Percentiles rank a stretch among this genome's conserved stretches.
Conservation (phyloP, 768 basidiomycete species). For the Boletus pseudo-olivaceus region DNA sequence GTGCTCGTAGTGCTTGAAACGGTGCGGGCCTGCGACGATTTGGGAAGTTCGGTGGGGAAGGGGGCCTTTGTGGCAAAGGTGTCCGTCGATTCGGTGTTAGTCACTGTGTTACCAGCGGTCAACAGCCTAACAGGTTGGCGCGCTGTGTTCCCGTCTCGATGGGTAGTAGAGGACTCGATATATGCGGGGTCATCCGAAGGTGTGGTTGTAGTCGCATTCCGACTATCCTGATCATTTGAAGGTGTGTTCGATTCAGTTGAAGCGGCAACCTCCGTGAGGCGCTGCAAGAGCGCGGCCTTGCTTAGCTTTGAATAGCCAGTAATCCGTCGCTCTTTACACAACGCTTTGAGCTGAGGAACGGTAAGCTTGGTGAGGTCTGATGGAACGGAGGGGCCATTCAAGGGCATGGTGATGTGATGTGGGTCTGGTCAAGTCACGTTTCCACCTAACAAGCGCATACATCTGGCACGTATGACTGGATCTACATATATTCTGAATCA, state of each 20-base stretch:
- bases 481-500: neutral
- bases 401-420: slow-evolving; percentile 10
- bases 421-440: neutral
- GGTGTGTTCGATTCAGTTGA: neutral
- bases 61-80: neutral
- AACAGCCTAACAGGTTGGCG: too few species aligned
- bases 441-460: neutral
- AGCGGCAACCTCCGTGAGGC: slow-evolving; percentile 25
- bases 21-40: neutral
- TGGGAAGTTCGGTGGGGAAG: neutral
- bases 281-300: slow-evolving; percentile 56
- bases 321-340: slow-evolving; percentile 64
- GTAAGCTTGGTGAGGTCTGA: slow-evolving; percentile 40
- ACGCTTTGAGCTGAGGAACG: slow-evolving; percentile 58
- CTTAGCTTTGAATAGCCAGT: slow-evolving; percentile 64
- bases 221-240: neutral
- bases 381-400: neutral
- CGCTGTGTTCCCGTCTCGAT: neutral
- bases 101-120: neutral
- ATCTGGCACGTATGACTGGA: neutral
- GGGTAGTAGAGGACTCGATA: neutral
- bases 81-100: neutral
- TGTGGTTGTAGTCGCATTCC: neutral
- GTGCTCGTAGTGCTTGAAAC: neutral
- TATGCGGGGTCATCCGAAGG: neutral